A percentile compares a stretch with the other conserved stretches of the same genome.
Conservation (phyloP, 345 rosid species). For the Eucalyptus polybractea region DNA sequence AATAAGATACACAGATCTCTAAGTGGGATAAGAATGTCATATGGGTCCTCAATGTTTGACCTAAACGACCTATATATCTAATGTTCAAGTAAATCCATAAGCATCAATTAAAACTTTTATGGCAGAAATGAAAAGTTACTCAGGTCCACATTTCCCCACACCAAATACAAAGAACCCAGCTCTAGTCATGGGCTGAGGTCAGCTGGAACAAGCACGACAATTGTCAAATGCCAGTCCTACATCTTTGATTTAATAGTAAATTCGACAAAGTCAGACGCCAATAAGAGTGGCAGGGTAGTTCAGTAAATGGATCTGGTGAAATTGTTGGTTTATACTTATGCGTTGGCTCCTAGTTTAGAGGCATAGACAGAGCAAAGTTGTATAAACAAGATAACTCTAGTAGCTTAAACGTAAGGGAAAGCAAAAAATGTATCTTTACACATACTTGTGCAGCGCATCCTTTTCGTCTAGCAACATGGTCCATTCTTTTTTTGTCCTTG, state of each 20-base stretch:
- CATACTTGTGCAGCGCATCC: constrained; percentile 97
- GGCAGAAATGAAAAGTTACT: neutral
- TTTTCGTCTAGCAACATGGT: constrained; percentile 84
- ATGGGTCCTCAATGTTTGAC: neutral
- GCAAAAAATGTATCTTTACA: neutral
- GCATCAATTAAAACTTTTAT: neutral
- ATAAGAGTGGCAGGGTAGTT: neutral
- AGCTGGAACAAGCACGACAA: neutral
- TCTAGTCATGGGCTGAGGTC: neutral
- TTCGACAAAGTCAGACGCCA: neutral
- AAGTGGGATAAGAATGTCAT: neutral
- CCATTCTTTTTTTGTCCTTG: constrained; percentile 93
- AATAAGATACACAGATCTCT: neutral
- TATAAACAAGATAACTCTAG: neutral
- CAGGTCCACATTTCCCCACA: neutral
- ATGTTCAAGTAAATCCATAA: neutral
- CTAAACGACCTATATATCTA: neutral
- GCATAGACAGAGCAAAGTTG: neutral
- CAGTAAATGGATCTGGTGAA: neutral
- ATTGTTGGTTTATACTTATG: neutral
- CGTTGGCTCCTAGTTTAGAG: neutral
- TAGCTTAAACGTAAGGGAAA: neutral
- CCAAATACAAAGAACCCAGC: neutral
- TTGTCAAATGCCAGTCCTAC: neutral
- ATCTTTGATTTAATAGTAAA: neutral